A percentile compares a stretch with the other conserved stretches of the same genome.
Conservation (phyloP, 73 alveolate species). For the Durusdinium trenchii region DNA sequence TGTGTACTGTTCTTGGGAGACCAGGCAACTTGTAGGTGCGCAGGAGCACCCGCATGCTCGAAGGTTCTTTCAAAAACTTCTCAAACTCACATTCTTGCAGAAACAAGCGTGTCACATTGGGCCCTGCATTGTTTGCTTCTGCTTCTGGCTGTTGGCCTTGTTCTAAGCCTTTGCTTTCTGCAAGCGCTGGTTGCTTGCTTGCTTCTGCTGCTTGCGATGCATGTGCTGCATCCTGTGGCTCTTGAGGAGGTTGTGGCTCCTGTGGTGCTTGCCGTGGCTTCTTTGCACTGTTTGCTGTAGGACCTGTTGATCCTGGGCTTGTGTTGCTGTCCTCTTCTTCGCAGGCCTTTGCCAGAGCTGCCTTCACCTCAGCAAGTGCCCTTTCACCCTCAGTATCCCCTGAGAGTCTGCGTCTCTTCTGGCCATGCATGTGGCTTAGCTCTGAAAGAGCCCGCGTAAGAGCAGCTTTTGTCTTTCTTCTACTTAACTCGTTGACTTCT, state of each 20-base stretch:
- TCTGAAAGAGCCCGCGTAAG: too few relatives aligned
- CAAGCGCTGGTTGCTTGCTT: background rate
- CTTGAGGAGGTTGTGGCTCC: background rate
- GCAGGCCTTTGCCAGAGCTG: too few relatives aligned
- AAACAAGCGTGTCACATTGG: background rate
- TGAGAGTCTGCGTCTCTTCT: too few relatives aligned
- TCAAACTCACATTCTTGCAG: background rate
- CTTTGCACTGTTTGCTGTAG: background rate
- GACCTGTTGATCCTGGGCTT: background rate
- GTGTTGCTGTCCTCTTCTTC: background rate
- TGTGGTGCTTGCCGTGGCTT: background rate
- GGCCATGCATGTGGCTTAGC: too few relatives aligned
- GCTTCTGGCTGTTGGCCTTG: background rate
- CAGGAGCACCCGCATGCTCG: background rate
- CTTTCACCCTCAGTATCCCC: too few relatives aligned
- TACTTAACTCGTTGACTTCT: too few relatives aligned
- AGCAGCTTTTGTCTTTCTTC: too few relatives aligned
- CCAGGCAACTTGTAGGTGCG: background rate
- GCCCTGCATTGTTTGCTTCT: background rate
- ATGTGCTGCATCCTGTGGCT: background rate
- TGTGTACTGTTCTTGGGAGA: background rate
- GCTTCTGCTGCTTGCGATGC: background rate
- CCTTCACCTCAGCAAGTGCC: too few relatives aligned
- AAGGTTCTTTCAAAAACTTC: background rate
- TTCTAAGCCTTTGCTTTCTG: background rate